Evolutionary conservation across 2,329 filamentous ascomycete species (phyloP).

Genomic region (Ophiocordyceps camponoti-floridani): DNA sequence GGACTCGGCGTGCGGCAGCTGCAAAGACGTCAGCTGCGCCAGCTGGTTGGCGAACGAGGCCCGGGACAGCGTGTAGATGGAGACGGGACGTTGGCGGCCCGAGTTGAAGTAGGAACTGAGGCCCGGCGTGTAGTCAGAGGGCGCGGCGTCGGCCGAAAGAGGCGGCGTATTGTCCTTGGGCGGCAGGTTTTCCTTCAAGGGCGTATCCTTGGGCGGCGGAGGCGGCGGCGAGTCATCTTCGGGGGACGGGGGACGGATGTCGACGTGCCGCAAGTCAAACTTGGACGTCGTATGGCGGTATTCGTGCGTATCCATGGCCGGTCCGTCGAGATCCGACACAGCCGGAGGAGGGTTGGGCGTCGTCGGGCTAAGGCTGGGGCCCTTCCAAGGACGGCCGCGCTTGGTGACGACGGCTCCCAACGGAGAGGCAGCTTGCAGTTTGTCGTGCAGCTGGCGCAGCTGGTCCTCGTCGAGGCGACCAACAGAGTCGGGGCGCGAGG

Average conservation of each 20-base stretch:
- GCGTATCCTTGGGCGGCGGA: constrained; percentile 19
- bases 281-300: no score
- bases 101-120: constrained; percentile 48
- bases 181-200: no score
- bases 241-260: constrained; percentile 17
- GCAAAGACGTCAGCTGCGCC: constrained; percentile 76
- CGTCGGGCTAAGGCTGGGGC: constrained; percentile 25
- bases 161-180: constrained; percentile 22
- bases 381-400: constrained; percentile 57
- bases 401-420: constrained; percentile 34
- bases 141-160: constrained; percentile 10
- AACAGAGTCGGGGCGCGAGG: constrained; percentile 26
- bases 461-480: constrained; percentile 56
- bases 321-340: constrained; percentile 4
- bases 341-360: constrained; percentile 7
- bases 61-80: constrained; percentile 84
- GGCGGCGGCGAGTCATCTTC: constrained; percentile 15
- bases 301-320: constrained; percentile 56
- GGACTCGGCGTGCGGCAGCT: constrained; percentile 69
- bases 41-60: constrained; percentile 88
- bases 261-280: constrained; percentile 31
- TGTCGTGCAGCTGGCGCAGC: constrained; percentile 49
- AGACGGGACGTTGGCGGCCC: constrained; percentile 53
- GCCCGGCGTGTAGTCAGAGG: constrained; percentile 29
- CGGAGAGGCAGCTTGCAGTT: constrained; percentile 37